phyloP scores from a whole-genome alignment of 2,329 filamentous ascomycete species.

The Neurospora crassa region DNA sequence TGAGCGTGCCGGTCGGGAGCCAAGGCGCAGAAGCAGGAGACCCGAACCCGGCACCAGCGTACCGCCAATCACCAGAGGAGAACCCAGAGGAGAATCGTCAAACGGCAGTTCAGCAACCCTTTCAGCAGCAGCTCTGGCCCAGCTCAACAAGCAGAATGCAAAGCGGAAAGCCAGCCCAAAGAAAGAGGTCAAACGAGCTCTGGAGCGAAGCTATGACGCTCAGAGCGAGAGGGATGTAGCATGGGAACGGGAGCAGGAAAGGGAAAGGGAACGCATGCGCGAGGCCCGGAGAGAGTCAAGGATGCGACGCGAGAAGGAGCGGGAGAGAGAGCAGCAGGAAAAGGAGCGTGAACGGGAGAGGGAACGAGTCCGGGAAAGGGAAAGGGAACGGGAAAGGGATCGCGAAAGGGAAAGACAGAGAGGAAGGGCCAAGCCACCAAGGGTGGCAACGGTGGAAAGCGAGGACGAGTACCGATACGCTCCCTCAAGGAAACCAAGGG shows the following conservation, averaged over 20 bases:
- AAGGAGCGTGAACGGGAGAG: slow-evolving; percentile 9
- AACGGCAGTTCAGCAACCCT: background rate
- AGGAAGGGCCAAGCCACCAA: slow-evolving; percentile 1
- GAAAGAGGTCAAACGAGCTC: background rate
- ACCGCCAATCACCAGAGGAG: background rate
- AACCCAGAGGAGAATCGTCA: background rate
- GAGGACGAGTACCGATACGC: slow-evolving; percentile 3
- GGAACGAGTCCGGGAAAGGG: slow-evolving; percentile 9
- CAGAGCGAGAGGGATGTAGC: background rate
- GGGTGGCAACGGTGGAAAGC: slow-evolving; percentile 4
- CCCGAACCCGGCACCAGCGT: background rate
- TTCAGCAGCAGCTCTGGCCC: slow-evolving; percentile 11
- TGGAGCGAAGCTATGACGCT: background rate
- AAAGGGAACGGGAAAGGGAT: slow-evolving; percentile 6
- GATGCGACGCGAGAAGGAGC: background rate
- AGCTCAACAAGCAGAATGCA: slow-evolving; percentile 9
- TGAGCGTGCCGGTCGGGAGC: background rate
- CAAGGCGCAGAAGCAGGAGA: background rate
- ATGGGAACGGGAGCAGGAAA: slow-evolving; percentile 8
- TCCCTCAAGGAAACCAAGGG: background rate
- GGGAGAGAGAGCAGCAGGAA: slow-evolving; percentile 2
- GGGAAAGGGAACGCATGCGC: slow-evolving; percentile 2
- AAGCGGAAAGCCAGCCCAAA: background rate
- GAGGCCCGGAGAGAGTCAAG: slow-evolving; percentile 3
- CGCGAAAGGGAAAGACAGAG: slow-evolving; percentile 2